Percentiles rank a stretch among this genome's conserved stretches.
These are phyloP conservation scores for Paramecium sexaurelia DNA, from an alignment of 73 alveolate species.

Conservation along the genomic window DNA sequence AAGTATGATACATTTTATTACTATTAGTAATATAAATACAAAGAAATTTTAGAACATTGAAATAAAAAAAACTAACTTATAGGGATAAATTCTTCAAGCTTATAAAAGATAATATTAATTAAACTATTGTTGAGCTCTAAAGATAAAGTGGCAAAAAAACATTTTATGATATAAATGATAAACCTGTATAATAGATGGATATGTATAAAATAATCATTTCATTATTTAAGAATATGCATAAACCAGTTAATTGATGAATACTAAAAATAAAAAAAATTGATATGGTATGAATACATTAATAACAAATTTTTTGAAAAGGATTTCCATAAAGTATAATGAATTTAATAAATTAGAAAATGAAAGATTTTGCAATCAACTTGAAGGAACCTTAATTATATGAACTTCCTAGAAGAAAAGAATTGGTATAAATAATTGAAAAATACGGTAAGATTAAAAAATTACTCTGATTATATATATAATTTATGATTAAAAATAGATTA, in stretches of 20 bases:
- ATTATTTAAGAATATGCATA: not conserved
- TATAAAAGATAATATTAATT: not conserved
- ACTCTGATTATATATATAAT: conserved; percentile 24
- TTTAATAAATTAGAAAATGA: not conserved
- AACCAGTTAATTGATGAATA: conserved; percentile 12
- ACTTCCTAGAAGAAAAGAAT: not conserved
- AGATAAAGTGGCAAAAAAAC: not conserved
- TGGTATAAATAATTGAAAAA: not conserved
- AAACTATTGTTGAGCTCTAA: not conserved
- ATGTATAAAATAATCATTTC: not conserved
- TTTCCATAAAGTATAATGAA: not conserved
- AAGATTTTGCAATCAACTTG: conserved; percentile 12
- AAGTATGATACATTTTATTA: not conserved
- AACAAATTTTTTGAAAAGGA: conserved; percentile 19
- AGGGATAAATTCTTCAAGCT: not conserved
- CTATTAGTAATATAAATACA: not conserved
- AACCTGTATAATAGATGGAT: not conserved
- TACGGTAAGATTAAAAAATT: conserved; percentile 28
- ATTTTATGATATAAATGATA: not conserved
- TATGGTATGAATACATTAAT: conserved; percentile 22
- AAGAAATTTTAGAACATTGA: not conserved
- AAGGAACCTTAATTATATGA: conserved; percentile 34
- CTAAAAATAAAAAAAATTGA: not conserved
- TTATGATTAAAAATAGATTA: not conserved
- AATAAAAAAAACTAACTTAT: not conserved